Conservation (phyloP, 2,329 filamentous ascomycete genomes). For the Tolypocladium sp. region DNA sequence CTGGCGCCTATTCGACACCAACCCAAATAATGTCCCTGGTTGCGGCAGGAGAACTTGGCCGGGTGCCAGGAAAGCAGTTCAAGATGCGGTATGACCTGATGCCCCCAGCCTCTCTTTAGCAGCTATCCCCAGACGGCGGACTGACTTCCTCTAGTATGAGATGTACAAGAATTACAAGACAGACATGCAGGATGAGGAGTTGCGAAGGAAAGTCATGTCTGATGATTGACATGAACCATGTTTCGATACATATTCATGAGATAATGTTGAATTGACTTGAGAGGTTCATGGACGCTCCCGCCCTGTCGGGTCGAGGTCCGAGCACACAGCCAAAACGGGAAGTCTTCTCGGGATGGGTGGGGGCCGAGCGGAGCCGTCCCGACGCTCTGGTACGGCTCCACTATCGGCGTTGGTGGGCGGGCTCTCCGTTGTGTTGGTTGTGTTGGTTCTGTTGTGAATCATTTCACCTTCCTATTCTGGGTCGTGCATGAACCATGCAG, state of each 20-base stretch:
- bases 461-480: not conserved
- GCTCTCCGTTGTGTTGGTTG: not conserved
- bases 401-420: not conserved
- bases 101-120: not conserved
- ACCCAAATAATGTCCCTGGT: conserved; percentile 12
- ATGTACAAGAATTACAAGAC: not conserved
- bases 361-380: not conserved
- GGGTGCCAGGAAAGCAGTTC: conserved; percentile 10
- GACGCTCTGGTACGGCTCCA: not conserved
- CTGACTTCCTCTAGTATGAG: not conserved
- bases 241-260: not conserved
- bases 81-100: conserved; percentile 10
- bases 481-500: not conserved
- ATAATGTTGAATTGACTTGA: not conserved
- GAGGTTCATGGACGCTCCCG: not conserved
- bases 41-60: conserved; percentile 13
- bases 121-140: not conserved
- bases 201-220: not conserved
- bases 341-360: not conserved
- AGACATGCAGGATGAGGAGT: not conserved
- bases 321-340: not conserved
- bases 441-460: not conserved
- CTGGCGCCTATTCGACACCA: conserved; percentile 17
- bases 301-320: not conserved
- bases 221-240: not conserved